A percentile compares a stretch with the other conserved stretches of the same genome.
phyloP scores from a whole-genome alignment of 2,329 filamentous ascomycete species.

The Beauveria sp. region DNA sequence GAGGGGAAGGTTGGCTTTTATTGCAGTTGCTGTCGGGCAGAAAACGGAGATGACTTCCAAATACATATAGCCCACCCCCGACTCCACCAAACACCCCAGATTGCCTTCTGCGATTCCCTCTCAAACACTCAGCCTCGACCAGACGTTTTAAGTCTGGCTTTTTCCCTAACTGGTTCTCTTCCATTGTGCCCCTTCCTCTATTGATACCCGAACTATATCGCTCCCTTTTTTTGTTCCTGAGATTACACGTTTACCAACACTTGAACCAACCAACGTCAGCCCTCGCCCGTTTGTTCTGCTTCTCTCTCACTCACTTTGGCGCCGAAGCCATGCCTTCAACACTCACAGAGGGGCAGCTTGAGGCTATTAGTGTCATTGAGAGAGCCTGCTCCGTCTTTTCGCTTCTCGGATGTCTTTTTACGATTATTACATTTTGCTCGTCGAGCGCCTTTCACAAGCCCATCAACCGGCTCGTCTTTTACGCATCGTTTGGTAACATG shows the following conservation, averaged over 20 bases:
- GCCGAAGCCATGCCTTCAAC: neutral
- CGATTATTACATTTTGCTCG: conserved; percentile 62
- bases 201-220: neutral
- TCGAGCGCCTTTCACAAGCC: conserved; percentile 70
- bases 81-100: conserved; percentile 5
- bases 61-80: conserved; percentile 5
- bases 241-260: neutral
- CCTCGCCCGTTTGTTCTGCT: neutral
- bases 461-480: conserved; percentile 82
- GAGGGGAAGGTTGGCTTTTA: neutral
- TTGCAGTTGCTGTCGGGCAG: neutral
- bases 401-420: conserved; percentile 61
- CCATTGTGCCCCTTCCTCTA: neutral
- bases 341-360: conserved; percentile 31
- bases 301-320: neutral
- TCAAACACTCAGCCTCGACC: neutral
- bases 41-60: neutral
- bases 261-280: neutral
- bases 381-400: conserved; percentile 64
- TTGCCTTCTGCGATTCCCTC: neutral
- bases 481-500: conserved; percentile 74
- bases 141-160: neutral
- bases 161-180: neutral
- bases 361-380: conserved; percentile 55
- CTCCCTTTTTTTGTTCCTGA: neutral